phyloP scores from a whole-genome alignment of 1,284 basidiomycete genomes.

The Apiotrichum mycotoxinovorans region DNA sequence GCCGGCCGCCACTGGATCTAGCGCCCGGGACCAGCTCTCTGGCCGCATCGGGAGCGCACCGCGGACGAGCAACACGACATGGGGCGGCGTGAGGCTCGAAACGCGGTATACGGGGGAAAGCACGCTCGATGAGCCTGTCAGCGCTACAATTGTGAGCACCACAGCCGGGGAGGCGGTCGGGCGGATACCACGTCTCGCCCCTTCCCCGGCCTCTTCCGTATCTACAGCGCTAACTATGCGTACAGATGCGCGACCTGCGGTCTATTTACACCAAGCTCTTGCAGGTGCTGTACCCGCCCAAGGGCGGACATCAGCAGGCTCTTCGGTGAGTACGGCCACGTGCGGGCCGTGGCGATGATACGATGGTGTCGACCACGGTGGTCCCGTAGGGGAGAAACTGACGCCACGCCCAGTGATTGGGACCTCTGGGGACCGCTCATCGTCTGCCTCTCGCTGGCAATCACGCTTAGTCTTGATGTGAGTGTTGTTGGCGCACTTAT shows the following conservation, averaged over 20 bases:
- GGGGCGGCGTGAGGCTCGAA: conserved; percentile 77
- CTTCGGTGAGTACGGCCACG: conserved; percentile 62
- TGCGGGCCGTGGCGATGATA: too few species aligned
- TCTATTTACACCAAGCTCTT: conserved; percentile 88
- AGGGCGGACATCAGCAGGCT: conserved; percentile 68
- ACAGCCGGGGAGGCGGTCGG: not conserved
- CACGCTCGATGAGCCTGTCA: conserved; percentile 87
- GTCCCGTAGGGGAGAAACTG: too few species aligned
- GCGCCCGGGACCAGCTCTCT: conserved; percentile 54
- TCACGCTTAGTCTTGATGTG: conserved; percentile 84
- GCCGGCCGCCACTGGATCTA: conserved; percentile 19
- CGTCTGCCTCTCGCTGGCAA: conserved; percentile 75
- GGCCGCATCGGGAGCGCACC: conserved; percentile 66
- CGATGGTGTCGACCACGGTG: too few species aligned
- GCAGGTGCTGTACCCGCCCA: conserved; percentile 84
- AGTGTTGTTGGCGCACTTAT: conserved; percentile 29
- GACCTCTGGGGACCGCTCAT: conserved; percentile 93
- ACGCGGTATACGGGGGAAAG: conserved; percentile 76
- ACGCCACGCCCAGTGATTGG: conserved; percentile 79
- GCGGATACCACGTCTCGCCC: too few species aligned
- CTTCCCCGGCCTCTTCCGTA: too few species aligned
- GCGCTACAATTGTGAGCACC: conserved; percentile 73
- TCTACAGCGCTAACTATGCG: too few species aligned
- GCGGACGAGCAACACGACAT: conserved; percentile 31
- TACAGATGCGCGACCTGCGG: conserved; percentile 77